Percentiles rank a stretch among this genome's conserved stretches.
Conservation (phyloP, 163 green algal genomes). For the Scenedesmus sp. region DNA sequence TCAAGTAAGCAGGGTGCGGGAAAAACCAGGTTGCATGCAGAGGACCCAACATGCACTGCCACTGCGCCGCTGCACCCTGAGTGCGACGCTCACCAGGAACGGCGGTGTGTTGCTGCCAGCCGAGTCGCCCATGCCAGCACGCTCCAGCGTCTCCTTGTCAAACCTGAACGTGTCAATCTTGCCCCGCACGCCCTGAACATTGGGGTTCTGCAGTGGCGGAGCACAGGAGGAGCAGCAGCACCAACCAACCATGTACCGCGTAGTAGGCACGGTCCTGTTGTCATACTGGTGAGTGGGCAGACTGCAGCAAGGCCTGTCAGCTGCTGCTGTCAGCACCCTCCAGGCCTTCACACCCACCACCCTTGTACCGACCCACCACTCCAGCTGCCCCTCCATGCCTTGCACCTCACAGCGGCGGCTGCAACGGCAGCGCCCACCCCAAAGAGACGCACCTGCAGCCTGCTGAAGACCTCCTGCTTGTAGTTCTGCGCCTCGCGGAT, state of each 20-base stretch:
- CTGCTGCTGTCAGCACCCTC: too few relatives aligned
- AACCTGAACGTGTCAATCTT: constrained; percentile 54
- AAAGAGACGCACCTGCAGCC: constrained; percentile 23
- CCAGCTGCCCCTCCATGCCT: too few relatives aligned
- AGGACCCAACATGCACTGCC: too few relatives aligned
- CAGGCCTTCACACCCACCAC: too few relatives aligned
- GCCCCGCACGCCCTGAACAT: constrained; percentile 29
- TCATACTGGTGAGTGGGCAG: neutral
- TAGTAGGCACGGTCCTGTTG: neutral
- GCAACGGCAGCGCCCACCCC: neutral
- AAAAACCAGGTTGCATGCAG: too few relatives aligned
- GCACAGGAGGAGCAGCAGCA: neutral
- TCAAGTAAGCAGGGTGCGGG: too few relatives aligned
- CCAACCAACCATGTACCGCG: too few relatives aligned
- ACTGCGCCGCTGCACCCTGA: too few relatives aligned
- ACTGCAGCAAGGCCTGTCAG: neutral
- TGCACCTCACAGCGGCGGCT: too few relatives aligned
- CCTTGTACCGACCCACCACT: too few relatives aligned
- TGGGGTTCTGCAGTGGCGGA: constrained; percentile 35
- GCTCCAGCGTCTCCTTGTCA: constrained; percentile 47
- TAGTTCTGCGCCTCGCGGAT: constrained; percentile 80
- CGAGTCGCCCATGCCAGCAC: constrained; percentile 40
- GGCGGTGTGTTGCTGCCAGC: constrained; percentile 33
- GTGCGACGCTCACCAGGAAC: constrained; percentile 35
- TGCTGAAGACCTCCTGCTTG: constrained; percentile 77